Evolutionary conservation across 805 yeast species (phyloP).

Genomic region (Helenozyma rhizophorensis): DNA sequence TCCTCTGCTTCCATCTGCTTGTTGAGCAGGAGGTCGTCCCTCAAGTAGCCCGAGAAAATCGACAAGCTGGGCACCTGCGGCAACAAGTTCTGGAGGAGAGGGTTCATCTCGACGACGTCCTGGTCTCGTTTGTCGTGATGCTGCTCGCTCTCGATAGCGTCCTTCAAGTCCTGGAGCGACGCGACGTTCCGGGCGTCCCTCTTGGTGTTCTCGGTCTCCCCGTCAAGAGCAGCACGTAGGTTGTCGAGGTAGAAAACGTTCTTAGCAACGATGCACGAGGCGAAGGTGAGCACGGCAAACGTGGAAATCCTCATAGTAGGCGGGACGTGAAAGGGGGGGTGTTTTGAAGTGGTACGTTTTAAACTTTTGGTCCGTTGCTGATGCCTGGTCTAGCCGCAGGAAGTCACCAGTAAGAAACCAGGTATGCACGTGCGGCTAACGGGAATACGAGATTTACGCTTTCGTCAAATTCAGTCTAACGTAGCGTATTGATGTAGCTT

Average conservation of each 20-base stretch:
- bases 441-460: no score
- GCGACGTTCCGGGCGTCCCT: conserved; percentile 19
- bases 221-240: conserved; percentile 9
- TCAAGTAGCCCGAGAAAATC: conserved; percentile 64
- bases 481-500: no score
- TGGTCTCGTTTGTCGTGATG: conserved; percentile 5
- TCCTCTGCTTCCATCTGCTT: conserved; percentile 44
- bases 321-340: no score
- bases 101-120: conserved; percentile 7
- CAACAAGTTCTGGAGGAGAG: conserved; percentile 30
- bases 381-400: no score
- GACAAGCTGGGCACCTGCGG: conserved; percentile 42
- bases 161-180: conserved; percentile 11
- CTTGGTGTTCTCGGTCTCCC: conserved; percentile 6
- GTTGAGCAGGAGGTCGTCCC: conserved; percentile 50
- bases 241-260: conserved; percentile 13
- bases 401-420: no score
- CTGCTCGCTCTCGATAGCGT: conserved; percentile 3
- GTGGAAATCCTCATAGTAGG: conserved; percentile 13
- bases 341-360: no score
- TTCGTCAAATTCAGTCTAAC: no score
- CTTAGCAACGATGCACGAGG: conserved; percentile 14
- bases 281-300: conserved; percentile 11
- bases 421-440: no score
- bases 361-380: no score